These are phyloP conservation scores for Aspergillus fischeri DNA, from an alignment of 2,329 filamentous ascomycete genomes.

Conservation along the genomic window DNA sequence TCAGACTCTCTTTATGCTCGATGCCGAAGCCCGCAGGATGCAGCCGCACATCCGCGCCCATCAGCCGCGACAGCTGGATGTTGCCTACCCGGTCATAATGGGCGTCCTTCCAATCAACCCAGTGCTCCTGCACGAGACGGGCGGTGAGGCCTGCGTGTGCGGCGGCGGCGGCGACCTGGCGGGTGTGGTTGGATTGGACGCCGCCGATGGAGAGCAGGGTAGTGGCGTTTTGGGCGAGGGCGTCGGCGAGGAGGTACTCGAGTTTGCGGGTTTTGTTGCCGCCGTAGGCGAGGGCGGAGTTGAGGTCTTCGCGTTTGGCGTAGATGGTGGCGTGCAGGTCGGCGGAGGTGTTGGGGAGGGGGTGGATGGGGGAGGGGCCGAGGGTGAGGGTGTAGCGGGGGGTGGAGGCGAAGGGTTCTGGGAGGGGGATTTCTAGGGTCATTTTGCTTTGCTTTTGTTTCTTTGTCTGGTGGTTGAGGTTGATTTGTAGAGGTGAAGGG, in stretches of 20 bases:
- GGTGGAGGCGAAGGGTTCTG: conserved; percentile 60
- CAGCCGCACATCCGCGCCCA: conserved; percentile 61
- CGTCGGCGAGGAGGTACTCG: conserved; percentile 66
- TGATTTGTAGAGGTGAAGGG: too few species aligned
- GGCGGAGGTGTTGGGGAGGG: conserved; percentile 60
- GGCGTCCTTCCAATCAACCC: conserved; percentile 60
- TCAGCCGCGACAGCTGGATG: conserved; percentile 65
- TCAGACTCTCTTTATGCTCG: conserved; percentile 61
- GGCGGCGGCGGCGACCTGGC: conserved; percentile 62
- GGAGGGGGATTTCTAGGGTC: conserved; percentile 39
- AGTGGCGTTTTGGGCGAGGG: conserved; percentile 52
- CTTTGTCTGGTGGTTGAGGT: too few species aligned
- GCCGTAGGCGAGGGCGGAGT: conserved; percentile 63
- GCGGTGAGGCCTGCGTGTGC: conserved; percentile 51
- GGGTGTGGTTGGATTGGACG: conserved; percentile 67
- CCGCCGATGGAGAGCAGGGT: conserved; percentile 65
- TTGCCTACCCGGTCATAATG: conserved; percentile 65
- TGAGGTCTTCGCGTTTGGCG: conserved; percentile 69
- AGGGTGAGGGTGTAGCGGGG: conserved; percentile 60
- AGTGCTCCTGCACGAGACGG: conserved; percentile 60
- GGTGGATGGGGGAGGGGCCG: conserved; percentile 54
- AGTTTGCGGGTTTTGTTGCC: conserved; percentile 69
- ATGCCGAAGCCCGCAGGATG: conserved; percentile 62
- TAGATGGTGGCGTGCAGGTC: conserved; percentile 58
- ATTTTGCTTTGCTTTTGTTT: neutral